Evolutionary conservation across 2,329 filamentous ascomycete species (phyloP).

Genomic region (Xylogone sp.): DNA sequence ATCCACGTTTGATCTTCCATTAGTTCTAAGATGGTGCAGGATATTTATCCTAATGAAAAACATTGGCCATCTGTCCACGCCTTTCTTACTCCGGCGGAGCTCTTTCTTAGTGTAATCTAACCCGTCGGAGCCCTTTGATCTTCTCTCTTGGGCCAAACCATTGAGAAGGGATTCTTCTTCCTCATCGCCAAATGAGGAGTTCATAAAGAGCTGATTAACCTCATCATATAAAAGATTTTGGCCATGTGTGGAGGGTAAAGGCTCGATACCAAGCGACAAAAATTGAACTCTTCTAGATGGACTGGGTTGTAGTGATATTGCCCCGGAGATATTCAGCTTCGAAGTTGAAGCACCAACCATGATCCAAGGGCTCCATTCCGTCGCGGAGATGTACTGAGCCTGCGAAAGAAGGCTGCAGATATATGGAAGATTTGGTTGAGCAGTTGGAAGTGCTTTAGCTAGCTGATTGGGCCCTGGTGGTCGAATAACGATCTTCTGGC

Average conservation of each 20-base stretch:
- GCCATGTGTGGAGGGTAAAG: slow-evolving; percentile 52
- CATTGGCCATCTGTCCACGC: slow-evolving; percentile 82
- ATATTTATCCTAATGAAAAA: slow-evolving; percentile 71
- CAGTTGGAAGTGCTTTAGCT: background rate
- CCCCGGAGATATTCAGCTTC: slow-evolving; percentile 61
- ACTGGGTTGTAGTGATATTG: slow-evolving; percentile 66
- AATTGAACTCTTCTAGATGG: slow-evolving; percentile 76
- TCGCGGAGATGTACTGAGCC: slow-evolving; percentile 55
- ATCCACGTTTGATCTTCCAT: slow-evolving; percentile 25
- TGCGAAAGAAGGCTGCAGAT: slow-evolving; percentile 59
- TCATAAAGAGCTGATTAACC: slow-evolving; percentile 71
- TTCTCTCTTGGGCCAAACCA: slow-evolving; percentile 32
- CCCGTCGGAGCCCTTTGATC: slow-evolving; percentile 36
- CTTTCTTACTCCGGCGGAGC: slow-evolving; percentile 52
- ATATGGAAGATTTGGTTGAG: slow-evolving; percentile 16
- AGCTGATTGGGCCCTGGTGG: background rate
- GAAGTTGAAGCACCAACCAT: slow-evolving; percentile 63
- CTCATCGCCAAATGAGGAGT: slow-evolving; percentile 69
- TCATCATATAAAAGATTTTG: slow-evolving; percentile 70
- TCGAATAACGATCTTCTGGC: slow-evolving; percentile 22
- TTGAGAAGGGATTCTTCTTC: slow-evolving; percentile 40
- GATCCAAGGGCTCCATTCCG: slow-evolving; percentile 60
- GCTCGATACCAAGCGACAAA: slow-evolving; percentile 71
- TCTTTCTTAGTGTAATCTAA: slow-evolving; percentile 47
- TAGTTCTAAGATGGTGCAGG: background rate